A percentile compares a stretch with the other conserved stretches of the same genome.
phyloP scores from a whole-genome alignment of 768 basidiomycete species.

The Hortiboletus flavorubellus region DNA sequence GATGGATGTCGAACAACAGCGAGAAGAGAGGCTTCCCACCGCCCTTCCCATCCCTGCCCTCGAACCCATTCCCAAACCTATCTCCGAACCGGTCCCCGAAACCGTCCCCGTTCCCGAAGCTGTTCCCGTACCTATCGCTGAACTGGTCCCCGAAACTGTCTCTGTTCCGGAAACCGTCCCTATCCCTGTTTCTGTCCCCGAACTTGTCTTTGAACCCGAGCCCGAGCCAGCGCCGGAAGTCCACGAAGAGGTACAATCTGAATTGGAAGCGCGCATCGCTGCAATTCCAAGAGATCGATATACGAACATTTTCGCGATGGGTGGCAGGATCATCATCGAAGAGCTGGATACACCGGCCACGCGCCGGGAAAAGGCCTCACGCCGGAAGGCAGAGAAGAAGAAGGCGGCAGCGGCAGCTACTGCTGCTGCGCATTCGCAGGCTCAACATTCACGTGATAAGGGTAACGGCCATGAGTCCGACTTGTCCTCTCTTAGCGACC shows the following conservation, averaged over 20 bases:
- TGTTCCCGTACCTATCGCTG: background rate
- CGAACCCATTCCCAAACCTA: conserved; percentile 3
- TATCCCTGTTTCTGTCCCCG: background rate
- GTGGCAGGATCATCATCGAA: conserved; percentile 61
- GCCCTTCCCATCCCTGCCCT: background rate
- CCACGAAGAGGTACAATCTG: conserved; percentile 9
- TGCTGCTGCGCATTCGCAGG: background rate
- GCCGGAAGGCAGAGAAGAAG: conserved; percentile 39
- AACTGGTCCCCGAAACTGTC: background rate
- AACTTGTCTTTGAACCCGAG: background rate
- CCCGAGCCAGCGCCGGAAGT: background rate
- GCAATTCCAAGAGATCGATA: conserved; percentile 29
- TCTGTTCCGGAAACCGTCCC: background rate
- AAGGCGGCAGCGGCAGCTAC: conserved; percentile 23
- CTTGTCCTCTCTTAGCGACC: conserved; percentile 44
- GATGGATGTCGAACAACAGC: conserved; percentile 15
- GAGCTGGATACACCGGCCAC: conserved; percentile 70
- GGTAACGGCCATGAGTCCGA: conserved; percentile 36
- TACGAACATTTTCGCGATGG: conserved; percentile 32
- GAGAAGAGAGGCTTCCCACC: conserved; percentile 2
- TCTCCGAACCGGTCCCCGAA: background rate
- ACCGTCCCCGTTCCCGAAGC: background rate
- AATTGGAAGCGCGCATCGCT: conserved; percentile 27
- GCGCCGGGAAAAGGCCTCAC: conserved; percentile 53
- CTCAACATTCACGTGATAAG: background rate